phyloP scores from a whole-genome alignment of 2,329 filamentous ascomycete species.

The Xylariaceae sp. region DNA sequence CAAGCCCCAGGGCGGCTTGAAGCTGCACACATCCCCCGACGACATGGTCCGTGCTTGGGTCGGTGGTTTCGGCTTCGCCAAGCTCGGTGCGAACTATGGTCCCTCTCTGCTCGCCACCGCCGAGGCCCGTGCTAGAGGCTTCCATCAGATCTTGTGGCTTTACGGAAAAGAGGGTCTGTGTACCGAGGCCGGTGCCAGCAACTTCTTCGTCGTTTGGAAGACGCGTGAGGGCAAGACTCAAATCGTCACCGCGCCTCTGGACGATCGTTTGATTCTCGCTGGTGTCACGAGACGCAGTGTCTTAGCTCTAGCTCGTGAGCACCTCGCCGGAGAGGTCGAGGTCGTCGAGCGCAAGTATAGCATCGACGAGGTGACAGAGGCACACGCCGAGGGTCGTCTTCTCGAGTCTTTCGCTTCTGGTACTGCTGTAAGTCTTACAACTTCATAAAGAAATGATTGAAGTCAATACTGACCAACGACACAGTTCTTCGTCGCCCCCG shows the following conservation, averaged over 20 bases:
- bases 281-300: constrained; percentile 83
- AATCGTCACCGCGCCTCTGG: constrained; percentile 79
- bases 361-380: constrained; percentile 72
- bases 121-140: constrained; percentile 70
- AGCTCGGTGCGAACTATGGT: constrained; percentile 91
- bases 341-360: constrained; percentile 80
- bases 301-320: constrained; percentile 65
- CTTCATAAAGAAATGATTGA: not conserved
- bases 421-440: constrained; percentile 65
- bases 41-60: constrained; percentile 90
- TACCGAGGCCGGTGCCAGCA: constrained; percentile 87
- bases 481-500: constrained; percentile 67
- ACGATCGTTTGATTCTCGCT: constrained; percentile 79
- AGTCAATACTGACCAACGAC: constrained; percentile 9
- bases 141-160: constrained; percentile 90
- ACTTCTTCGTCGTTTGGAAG: constrained; percentile 85
- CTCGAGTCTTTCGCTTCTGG: constrained; percentile 84
- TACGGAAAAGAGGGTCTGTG: constrained; percentile 74
- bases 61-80: constrained; percentile 87
- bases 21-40: constrained; percentile 71
- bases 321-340: constrained; percentile 58
- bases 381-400: constrained; percentile 68
- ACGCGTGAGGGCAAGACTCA: constrained; percentile 60
- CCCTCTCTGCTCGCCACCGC: constrained; percentile 74
- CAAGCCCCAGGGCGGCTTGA: constrained; percentile 55